A percentile compares a stretch with the other conserved stretches of the same genome.
Conservation (phyloP, 495 filamentous ascomycete genomes). For the Echria macrotheca region DNA sequence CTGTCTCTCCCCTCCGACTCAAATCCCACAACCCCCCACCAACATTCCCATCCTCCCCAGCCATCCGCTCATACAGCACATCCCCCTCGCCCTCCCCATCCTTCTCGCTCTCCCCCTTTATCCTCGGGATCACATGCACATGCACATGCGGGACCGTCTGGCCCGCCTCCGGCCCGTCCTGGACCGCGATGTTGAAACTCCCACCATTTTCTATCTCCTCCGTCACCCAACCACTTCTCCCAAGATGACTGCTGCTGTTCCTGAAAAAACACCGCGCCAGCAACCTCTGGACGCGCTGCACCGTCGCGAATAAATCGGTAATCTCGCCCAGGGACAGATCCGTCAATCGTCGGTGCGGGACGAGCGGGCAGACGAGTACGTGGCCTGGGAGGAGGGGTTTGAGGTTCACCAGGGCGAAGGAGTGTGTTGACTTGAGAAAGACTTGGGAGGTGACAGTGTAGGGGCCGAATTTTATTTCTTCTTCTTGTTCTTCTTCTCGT, state of each 20-base stretch:
- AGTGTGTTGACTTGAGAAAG: conserved; percentile 74
- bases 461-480: neutral
- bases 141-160: conserved; percentile 91
- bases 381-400: conserved; percentile 93
- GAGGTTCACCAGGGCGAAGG: conserved; percentile 86
- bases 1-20: neutral
- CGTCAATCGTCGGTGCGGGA: conserved; percentile 61
- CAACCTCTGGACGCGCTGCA: conserved; percentile 75
- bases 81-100: conserved; percentile 46
- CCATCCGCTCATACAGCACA: conserved; percentile 72
- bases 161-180: conserved; percentile 83
- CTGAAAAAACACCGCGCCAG: conserved; percentile 69
- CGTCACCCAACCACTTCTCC: too few relatives aligned
- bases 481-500: too few relatives aligned
- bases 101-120: conserved; percentile 37
- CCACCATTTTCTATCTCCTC: conserved; percentile 34
- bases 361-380: conserved; percentile 70
- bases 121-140: conserved; percentile 84
- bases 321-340: conserved; percentile 71
- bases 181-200: conserved; percentile 85
- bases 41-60: conserved; percentile 82
- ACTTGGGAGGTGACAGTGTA: conserved; percentile 42
- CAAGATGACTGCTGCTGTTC: too few relatives aligned
- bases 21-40: conserved; percentile 51
- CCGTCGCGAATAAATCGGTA: conserved; percentile 76